Percentiles rank a stretch among this genome's conserved stretches.
phyloP scores from a whole-genome alignment of 2,329 filamentous ascomycete genomes.

The Trichoderma aggressivum region DNA sequence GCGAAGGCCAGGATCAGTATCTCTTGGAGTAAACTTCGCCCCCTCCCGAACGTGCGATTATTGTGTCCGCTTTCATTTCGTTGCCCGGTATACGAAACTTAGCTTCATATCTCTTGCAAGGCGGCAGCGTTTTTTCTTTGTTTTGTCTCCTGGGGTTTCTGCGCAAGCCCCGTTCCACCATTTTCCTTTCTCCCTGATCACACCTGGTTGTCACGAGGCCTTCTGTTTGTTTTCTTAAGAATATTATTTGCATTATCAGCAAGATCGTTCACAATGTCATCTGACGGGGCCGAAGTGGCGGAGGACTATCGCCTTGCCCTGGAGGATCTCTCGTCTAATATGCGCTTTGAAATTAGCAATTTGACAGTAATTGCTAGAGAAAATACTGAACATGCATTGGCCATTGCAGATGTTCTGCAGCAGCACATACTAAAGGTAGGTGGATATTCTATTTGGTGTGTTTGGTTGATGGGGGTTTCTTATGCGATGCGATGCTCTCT shows the following conservation, averaged over 20 bases:
- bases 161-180: neutral
- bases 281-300: constrained; percentile 76
- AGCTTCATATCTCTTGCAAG: constrained; percentile 3
- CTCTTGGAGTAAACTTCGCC: constrained; percentile 32
- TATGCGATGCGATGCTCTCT: too few relatives aligned
- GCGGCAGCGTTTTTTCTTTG: constrained; percentile 5
- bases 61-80: constrained; percentile 21
- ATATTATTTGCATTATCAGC: constrained; percentile 8
- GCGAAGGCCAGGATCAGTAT: constrained; percentile 24
- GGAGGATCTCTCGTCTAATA: constrained; percentile 86
- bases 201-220: neutral
- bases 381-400: constrained; percentile 91
- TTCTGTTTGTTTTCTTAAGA: neutral
- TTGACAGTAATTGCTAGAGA: constrained; percentile 96
- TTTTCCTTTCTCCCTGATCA: neutral
- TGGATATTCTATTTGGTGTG: neutral
- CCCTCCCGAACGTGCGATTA: constrained; percentile 26
- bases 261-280: constrained; percentile 41
- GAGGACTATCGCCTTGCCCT: constrained; percentile 92
- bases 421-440: constrained; percentile 94
- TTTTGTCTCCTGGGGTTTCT: neutral
- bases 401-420: constrained; percentile 85
- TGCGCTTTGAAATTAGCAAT: constrained; percentile 94
- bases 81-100: neutral
- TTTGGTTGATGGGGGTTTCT: neutral